Evolutionary conservation across 495 filamentous ascomycete species (phyloP).

Genomic region (Durotheca rogersii): DNA sequence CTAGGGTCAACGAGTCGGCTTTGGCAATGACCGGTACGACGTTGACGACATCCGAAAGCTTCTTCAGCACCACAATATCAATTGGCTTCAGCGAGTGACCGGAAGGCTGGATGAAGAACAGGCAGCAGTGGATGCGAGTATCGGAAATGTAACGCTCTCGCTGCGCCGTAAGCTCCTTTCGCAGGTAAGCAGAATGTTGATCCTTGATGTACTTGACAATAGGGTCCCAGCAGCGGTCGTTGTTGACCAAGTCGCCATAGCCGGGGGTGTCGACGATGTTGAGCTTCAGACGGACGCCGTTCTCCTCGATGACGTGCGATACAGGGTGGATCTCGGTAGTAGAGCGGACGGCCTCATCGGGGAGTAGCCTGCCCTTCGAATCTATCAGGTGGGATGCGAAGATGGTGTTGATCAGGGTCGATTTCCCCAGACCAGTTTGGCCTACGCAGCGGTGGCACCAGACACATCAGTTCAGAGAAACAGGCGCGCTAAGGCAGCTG

Average conservation of each 20-base stretch:
- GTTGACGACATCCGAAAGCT: slow-evolving; percentile 98
- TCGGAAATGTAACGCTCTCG: slow-evolving; percentile 99
- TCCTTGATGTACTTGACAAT: slow-evolving; percentile 99
- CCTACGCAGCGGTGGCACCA: slow-evolving; percentile 55
- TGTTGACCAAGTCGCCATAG: slow-evolving; percentile 99
- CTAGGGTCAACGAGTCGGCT: slow-evolving; percentile 92
- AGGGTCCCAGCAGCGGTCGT: slow-evolving; percentile 98
- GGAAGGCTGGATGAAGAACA: slow-evolving; percentile 99
- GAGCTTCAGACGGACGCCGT: slow-evolving; percentile 93
- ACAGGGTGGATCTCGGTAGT: slow-evolving; percentile 98
- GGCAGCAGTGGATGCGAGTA: slow-evolving; percentile 97
- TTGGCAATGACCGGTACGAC: slow-evolving; percentile 99
- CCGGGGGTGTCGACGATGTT: slow-evolving; percentile 98
- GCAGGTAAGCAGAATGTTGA: slow-evolving; percentile 98
- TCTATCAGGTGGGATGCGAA: slow-evolving; percentile 99
- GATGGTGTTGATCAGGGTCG: slow-evolving; percentile 99
- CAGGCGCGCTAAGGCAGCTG: slow-evolving; percentile 4
- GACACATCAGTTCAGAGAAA: slow-evolving; percentile 40
- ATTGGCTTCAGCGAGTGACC: slow-evolving; percentile 98
- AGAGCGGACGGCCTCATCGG: slow-evolving; percentile 86
- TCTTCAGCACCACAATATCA: slow-evolving; percentile 98
- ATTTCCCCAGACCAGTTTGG: slow-evolving; percentile 98
- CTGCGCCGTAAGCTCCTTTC: slow-evolving; percentile 99
- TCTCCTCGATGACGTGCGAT: slow-evolving; percentile 99
- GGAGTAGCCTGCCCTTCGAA: slow-evolving; percentile 89